Percentiles rank a stretch among this genome's conserved stretches.
Conservation (phyloP, 1,284 basidiomycete species). For the Sanghuangporus baumii region DNA sequence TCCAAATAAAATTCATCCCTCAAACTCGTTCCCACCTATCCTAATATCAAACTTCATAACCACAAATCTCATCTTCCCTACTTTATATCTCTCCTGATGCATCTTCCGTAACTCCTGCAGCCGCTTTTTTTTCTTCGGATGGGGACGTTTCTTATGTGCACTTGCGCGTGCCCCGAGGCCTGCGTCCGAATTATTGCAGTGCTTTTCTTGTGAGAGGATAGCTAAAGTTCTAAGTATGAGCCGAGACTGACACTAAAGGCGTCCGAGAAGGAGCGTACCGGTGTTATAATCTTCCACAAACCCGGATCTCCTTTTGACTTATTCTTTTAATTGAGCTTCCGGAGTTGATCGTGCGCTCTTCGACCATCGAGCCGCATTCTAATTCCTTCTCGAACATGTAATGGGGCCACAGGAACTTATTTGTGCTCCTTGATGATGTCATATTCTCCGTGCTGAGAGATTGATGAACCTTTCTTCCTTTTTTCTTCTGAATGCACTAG, state of each 20-base stretch:
- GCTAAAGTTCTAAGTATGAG: constrained; percentile 37
- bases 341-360: constrained; percentile 83
- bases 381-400: constrained; percentile 69
- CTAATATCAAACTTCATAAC: constrained; percentile 84
- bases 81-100: constrained; percentile 74
- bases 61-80: constrained; percentile 74
- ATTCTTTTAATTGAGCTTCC: constrained; percentile 86
- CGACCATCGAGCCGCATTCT: constrained; percentile 84
- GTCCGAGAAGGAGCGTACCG: constrained; percentile 37
- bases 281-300: constrained; percentile 92
- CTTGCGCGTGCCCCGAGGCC: constrained; percentile 73
- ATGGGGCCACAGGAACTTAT: too few relatives aligned
- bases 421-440: too few relatives aligned
- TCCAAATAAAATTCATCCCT: constrained; percentile 29
- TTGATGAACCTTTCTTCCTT: constrained; percentile 49
- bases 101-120: constrained; percentile 74
- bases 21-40: constrained; percentile 62
- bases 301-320: constrained; percentile 74
- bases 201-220: constrained; percentile 87
- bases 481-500: constrained; percentile 35
- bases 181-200: constrained; percentile 78
- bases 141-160: constrained; percentile 50
- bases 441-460: constrained; percentile 80
- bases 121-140: constrained; percentile 57
- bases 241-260: background rate